phyloP scores from a whole-genome alignment of 805 yeast species.

The Kurtzmaniella cleridarum region DNA sequence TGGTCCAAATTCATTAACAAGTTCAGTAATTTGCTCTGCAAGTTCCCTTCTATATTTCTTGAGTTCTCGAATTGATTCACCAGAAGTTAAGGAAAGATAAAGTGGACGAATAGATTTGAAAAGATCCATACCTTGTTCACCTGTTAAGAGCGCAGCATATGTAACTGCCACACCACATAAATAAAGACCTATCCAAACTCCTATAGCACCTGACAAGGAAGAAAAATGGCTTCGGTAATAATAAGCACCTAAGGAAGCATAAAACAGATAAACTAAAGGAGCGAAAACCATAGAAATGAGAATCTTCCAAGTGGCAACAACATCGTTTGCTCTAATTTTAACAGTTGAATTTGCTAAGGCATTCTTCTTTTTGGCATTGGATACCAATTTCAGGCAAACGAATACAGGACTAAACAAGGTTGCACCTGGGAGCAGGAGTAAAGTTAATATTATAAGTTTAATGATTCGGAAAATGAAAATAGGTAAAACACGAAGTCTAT shows the following conservation, averaged over 20 bases:
- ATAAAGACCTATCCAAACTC: constrained; percentile 45
- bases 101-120: constrained; percentile 80
- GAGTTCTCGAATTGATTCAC: constrained; percentile 52
- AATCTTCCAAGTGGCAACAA: constrained; percentile 96
- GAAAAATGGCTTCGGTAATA: constrained; percentile 20
- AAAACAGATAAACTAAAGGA: constrained; percentile 76
- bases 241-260: constrained; percentile 58
- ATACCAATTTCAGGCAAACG: constrained; percentile 66
- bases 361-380: constrained; percentile 63
- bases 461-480: constrained; percentile 54
- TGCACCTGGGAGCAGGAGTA: constrained; percentile 83
- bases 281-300: constrained; percentile 84
- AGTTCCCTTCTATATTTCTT: constrained; percentile 57
- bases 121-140: constrained; percentile 90
- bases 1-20: constrained; percentile 79
- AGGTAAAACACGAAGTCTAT: constrained; percentile 43
- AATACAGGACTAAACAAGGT: constrained; percentile 86
- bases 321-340: constrained; percentile 88
- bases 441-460: constrained; percentile 50
- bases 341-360: constrained; percentile 88
- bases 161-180: constrained; percentile 68
- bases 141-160: constrained; percentile 84
- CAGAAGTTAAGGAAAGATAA: constrained; percentile 57
- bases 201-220: constrained; percentile 24
- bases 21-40: constrained; percentile 68